Evolutionary conservation across 2,329 filamentous ascomycete genomes (phyloP), one percentile per base, ranked within the genome.

Genomic region (Drechslerella coelobrocha): DNA sequence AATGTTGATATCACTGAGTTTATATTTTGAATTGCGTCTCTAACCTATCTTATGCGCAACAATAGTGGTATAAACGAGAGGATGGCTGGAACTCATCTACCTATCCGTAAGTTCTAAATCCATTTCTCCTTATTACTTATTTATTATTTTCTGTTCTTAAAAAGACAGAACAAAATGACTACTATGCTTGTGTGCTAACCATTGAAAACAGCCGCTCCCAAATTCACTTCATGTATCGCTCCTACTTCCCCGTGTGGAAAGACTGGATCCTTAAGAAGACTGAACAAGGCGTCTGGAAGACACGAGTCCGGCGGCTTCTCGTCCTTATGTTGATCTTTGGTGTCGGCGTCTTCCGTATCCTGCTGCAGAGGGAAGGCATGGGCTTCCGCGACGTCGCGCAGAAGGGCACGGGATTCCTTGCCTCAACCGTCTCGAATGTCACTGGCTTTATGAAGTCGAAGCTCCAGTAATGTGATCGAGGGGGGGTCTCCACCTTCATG

Each of bases 31-130:
- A 48, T 45, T n/a, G 17, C n/a, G n/a, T 23, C 19, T 8, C 21
- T 53, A 3, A 45, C 17, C 6, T 9, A 17, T 17, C 62, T 48
- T 41, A 59, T 53, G n/a, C 10, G 9, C 21, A 21, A 10, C n/a
- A 41, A 53, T 19, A 65, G 68, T 72, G 68, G 68, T 72, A 72
- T 34, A 55, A 57, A 50, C 59, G 61, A 52, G 55, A 55, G 1
- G 68, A 72, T 26, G 68, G 68, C 14, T 72, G 68, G 68, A 72
- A 72, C 37, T 65, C 68, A 23, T 54, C 60, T n/a, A 60, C 54
- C 3, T 72, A 72, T 23, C 68, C 68, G 66, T 71, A 39, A 62
- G 66, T 60, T 34, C 52, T 7, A 26, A 19, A 31, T n/a, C 45
- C 45, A 5, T 50, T 24, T 8, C 19, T 27, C 23, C 27, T 9